Conservation (phyloP, 305 asterid genomes). For the Rubia tinctorum region DNA sequence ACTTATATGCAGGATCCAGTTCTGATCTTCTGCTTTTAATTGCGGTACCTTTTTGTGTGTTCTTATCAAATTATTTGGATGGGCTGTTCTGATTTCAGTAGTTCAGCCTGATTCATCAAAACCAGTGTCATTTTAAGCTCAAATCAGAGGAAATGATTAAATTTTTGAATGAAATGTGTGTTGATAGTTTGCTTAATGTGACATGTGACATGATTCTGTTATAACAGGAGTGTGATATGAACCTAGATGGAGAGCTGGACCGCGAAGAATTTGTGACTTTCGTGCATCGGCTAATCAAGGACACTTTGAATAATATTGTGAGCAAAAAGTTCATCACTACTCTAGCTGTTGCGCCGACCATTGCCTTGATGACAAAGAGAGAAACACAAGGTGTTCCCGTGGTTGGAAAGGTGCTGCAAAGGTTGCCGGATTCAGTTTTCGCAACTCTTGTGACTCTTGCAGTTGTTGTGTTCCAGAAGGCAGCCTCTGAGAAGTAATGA, state of each 20-base stretch:
- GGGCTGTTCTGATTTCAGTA: too few species aligned
- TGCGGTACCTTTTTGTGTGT: too few species aligned
- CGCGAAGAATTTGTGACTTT: slow-evolving; percentile 72
- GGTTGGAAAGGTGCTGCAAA: slow-evolving; percentile 77
- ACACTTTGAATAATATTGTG: slow-evolving; percentile 47
- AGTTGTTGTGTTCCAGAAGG: slow-evolving; percentile 62
- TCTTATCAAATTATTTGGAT: too few species aligned
- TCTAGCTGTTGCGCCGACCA: slow-evolving; percentile 80
- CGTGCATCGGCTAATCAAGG: slow-evolving; percentile 55
- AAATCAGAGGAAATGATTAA: not conserved
- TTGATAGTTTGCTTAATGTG: not conserved
- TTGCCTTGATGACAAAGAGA: slow-evolving; percentile 77
- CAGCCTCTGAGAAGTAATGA: slow-evolving; percentile 27
- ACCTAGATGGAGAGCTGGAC: slow-evolving; percentile 77
- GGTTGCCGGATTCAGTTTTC: slow-evolving; percentile 68
- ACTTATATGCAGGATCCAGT: too few species aligned
- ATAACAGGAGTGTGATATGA: slow-evolving; percentile 69
- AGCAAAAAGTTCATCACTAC: slow-evolving; percentile 73
- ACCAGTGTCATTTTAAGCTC: too few species aligned
- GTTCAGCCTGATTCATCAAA: too few species aligned
- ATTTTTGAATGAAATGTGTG: not conserved
- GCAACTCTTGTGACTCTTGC: slow-evolving; percentile 78
- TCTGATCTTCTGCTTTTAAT: too few species aligned
- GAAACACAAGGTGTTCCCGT: slow-evolving; percentile 77
- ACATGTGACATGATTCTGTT: not conserved